These are phyloP conservation scores for Leucosporidium scottii DNA, from an alignment of 768 basidiomycete genomes.

Conservation along the genomic window DNA sequence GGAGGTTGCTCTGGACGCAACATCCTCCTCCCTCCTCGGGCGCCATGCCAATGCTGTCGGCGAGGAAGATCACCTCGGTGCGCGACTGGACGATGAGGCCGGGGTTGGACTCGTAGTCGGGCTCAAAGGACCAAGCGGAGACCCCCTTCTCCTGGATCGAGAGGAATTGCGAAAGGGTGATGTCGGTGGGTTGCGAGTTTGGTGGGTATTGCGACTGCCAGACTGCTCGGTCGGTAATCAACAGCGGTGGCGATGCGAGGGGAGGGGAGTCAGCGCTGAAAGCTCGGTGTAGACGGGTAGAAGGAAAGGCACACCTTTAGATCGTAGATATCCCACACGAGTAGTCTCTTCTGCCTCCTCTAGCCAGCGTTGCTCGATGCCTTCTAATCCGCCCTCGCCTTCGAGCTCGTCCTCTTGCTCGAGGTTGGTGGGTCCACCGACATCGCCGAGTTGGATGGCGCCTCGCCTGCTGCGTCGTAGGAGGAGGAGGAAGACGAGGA, in stretches of 20 bases:
- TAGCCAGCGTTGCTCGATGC: conserved; percentile 87
- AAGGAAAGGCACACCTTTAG: conserved; percentile 58
- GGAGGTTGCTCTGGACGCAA: conserved; percentile 91
- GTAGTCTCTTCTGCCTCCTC: conserved; percentile 65
- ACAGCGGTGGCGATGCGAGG: neutral
- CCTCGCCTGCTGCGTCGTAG: conserved; percentile 53
- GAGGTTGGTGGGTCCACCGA: conserved; percentile 88
- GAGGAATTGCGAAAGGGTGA: conserved; percentile 95
- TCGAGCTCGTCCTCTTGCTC: conserved; percentile 77
- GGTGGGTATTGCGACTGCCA: conserved; percentile 71
- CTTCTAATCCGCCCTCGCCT: conserved; percentile 88
- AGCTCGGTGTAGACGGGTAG: neutral
- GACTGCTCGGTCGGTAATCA: conserved; percentile 36
- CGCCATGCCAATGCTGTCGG: conserved; percentile 46
- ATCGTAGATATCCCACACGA: conserved; percentile 66
- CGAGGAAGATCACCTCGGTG: conserved; percentile 93
- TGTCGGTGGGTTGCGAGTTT: conserved; percentile 94
- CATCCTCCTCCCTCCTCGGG: conserved; percentile 91
- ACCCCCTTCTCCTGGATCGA: conserved; percentile 99
- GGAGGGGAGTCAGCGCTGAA: neutral
- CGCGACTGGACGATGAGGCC: conserved; percentile 87
- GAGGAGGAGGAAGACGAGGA: conserved; percentile 73
- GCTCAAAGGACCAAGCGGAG: conserved; percentile 98
- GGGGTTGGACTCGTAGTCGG: conserved; percentile 83
- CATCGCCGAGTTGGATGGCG: conserved; percentile 71